phyloP scores from a whole-genome alignment of 1,139 yeast species.

The Yamadazyma diospyri region DNA sequence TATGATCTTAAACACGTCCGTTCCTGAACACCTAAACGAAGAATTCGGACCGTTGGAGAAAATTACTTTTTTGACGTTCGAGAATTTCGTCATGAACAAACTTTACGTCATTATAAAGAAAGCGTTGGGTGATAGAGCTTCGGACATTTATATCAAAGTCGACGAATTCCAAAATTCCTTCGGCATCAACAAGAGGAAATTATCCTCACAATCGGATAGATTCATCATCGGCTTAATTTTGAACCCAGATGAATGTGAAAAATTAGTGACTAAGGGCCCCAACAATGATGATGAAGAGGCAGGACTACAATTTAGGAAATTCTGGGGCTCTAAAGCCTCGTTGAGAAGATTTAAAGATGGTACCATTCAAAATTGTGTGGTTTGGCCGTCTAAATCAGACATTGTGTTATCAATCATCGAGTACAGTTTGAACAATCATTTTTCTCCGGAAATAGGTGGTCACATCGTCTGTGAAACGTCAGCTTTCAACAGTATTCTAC shows the following conservation, averaged over 20 bases:
- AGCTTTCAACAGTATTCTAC: conserved; percentile 49
- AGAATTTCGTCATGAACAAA: conserved; percentile 60
- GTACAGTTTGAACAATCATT: conserved; percentile 61
- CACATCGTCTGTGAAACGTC: conserved; percentile 39
- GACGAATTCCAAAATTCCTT: conserved; percentile 28
- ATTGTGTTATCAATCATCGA: conserved; percentile 64
- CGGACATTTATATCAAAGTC: conserved; percentile 39
- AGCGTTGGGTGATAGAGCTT: conserved; percentile 68
- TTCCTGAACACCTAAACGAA: conserved; percentile 36
- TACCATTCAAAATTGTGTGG: conserved; percentile 80
- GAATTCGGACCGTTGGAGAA: conserved; percentile 70
- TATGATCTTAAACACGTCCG: conserved; percentile 48
- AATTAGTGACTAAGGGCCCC: conserved; percentile 85
- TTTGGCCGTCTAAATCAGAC: conserved; percentile 68
- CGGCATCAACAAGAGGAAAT: conserved; percentile 58
- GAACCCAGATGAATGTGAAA: conserved; percentile 74
- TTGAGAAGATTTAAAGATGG: conserved; percentile 92
- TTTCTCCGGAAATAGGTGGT: conserved; percentile 45
- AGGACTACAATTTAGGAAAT: conserved; percentile 63
- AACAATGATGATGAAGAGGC: conserved; percentile 56
- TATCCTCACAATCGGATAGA: conserved; percentile 31
- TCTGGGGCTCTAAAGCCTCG: conserved; percentile 89
- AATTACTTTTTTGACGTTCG: conserved; percentile 68
- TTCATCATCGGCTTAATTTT: conserved; percentile 62
- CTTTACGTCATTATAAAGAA: conserved; percentile 54